phyloP scores from a whole-genome alignment of 2,329 filamentous ascomycete genomes.

The Arthroderma sp. region DNA sequence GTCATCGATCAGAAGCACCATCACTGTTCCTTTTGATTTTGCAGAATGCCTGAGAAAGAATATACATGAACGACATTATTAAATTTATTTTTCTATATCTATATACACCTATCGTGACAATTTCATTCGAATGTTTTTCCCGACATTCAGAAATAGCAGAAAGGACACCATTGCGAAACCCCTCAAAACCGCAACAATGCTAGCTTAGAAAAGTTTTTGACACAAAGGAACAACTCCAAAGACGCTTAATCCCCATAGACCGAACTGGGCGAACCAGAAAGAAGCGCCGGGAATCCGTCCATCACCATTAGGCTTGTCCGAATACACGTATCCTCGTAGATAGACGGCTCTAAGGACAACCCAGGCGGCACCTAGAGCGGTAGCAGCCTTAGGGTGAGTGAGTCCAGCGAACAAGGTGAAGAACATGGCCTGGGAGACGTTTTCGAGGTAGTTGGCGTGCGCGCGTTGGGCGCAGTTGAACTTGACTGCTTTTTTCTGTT shows the following conservation, averaged over 20 bases:
- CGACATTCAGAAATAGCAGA: no score
- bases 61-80: no score
- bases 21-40: no score
- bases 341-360: constrained; percentile 38
- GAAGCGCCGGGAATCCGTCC: constrained; percentile 23
- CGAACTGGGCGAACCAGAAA: constrained; percentile 30
- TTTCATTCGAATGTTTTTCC: no score
- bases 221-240: constrained; percentile 15
- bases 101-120: no score
- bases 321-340: constrained; percentile 33
- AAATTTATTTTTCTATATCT: no score
- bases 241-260: constrained; percentile 26
- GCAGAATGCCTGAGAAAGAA: no score
- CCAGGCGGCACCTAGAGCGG: constrained; percentile 38
- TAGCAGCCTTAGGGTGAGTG: constrained; percentile 36
- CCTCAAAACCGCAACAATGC: no score
- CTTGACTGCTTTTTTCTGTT: constrained; percentile 29
- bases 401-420: constrained; percentile 42
- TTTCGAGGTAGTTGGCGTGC: constrained; percentile 48
- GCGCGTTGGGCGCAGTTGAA: constrained; percentile 44
- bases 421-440: constrained; percentile 38
- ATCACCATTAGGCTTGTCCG: constrained; percentile 24
- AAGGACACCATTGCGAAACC: no score
- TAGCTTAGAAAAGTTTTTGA: no score
- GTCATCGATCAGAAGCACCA: no score